Conservation (phyloP, 1,284 basidiomycete genomes). For the Cutaneotrichosporon spelunceum region DNA sequence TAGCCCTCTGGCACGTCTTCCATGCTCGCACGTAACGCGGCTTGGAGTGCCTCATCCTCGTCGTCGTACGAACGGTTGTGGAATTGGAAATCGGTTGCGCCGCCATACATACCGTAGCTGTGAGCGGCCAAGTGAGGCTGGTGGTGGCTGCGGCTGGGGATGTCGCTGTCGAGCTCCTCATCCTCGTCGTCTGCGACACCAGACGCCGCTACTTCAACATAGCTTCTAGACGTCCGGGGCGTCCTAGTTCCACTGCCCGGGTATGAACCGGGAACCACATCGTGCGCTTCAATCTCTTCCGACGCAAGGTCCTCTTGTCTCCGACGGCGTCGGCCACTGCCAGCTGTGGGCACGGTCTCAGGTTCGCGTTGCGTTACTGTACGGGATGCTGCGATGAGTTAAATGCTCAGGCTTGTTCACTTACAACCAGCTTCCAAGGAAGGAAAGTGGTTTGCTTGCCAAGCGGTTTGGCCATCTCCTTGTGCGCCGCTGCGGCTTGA, state of each 20-base stretch:
- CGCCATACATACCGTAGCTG: conserved; percentile 17
- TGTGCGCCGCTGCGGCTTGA: conserved; percentile 23
- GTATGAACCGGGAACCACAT: conserved; percentile 4
- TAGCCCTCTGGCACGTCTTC: conserved; percentile 58
- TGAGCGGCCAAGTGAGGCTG: neutral
- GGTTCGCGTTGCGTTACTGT: conserved; percentile 16
- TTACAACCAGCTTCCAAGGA: conserved; percentile 20
- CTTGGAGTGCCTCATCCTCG: conserved; percentile 79
- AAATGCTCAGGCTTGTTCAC: neutral
- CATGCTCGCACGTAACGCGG: conserved; percentile 76
- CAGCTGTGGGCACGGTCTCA: conserved; percentile 22
- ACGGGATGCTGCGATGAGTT: conserved; percentile 22
- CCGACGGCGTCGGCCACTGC: conserved; percentile 22
- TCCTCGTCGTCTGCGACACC: conserved; percentile 22
- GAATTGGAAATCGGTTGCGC: conserved; percentile 40
- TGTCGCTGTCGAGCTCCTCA: conserved; percentile 25
- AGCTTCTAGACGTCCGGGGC: conserved; percentile 13
- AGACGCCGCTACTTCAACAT: conserved; percentile 1
- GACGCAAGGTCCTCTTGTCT: conserved; percentile 21
- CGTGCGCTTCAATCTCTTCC: conserved; percentile 18
- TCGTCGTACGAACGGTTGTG: conserved; percentile 63
- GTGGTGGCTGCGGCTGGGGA: conserved; percentile 4
- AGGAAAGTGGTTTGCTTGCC: neutral
- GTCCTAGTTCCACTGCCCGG: conserved; percentile 11
- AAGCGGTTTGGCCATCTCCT: neutral